A percentile compares a stretch with the other conserved stretches of the same genome.
phyloP scores from a whole-genome alignment of 352 stramenopile genomes.

The Pythium insidiosum region DNA sequence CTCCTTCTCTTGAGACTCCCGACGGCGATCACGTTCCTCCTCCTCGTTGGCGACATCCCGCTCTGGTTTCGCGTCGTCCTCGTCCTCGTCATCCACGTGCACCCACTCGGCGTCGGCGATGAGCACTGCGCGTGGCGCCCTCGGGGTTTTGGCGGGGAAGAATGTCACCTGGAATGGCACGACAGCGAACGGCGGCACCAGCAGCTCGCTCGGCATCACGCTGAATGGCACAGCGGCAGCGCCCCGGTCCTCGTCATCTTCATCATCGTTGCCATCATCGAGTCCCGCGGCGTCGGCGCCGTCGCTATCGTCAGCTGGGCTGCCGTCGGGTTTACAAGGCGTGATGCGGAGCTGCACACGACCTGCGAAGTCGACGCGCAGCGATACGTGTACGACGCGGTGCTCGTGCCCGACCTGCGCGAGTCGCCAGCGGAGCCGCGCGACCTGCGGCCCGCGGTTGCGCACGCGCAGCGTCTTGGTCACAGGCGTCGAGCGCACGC shows the following conservation, averaged over 20 bases:
- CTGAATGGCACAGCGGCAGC: conserved; percentile 22
- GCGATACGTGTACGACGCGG: conserved; percentile 42
- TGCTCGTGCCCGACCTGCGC: conserved; percentile 34
- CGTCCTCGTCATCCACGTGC: conserved; percentile 4
- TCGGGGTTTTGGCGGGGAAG: conserved; percentile 10
- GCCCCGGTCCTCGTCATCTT: conserved; percentile 3
- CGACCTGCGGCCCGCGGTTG: conserved; percentile 55
- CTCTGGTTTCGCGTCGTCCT: not conserved
- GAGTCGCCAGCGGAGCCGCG: conserved; percentile 51
- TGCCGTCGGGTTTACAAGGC: no score
- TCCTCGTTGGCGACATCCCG: not conserved
- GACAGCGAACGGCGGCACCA: conserved; percentile 26
- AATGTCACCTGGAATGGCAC: conserved; percentile 51
- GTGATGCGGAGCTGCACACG: conserved; percentile 36
- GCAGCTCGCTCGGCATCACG: conserved; percentile 10
- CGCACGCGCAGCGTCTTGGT: conserved; percentile 49
- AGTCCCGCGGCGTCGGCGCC: not conserved
- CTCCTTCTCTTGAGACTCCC: no score
- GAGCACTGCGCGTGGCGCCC: conserved; percentile 29
- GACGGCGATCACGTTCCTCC: not conserved
- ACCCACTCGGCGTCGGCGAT: conserved; percentile 60
- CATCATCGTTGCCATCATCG: conserved; percentile 13
- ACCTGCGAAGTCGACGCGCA: conserved; percentile 43
- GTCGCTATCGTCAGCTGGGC: no score
- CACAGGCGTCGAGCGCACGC: conserved; percentile 26